These are phyloP conservation scores for Chlorella sp. DNA, from an alignment of 139 green algal genomes.

Conservation along the genomic window DNA sequence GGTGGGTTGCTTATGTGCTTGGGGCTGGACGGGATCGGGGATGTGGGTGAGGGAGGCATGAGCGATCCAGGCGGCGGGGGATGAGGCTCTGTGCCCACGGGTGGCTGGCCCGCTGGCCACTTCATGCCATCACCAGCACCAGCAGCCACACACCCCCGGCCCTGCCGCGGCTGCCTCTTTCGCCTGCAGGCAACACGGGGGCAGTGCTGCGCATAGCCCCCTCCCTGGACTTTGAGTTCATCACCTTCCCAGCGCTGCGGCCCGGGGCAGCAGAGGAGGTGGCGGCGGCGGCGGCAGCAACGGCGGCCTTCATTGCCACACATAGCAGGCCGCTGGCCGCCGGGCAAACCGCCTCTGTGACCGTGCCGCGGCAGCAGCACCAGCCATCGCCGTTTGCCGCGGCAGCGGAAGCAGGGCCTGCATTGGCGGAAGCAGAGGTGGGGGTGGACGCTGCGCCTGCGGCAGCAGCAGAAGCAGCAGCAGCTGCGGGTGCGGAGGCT, in stretches of 20 bases:
- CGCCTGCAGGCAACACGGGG: slow-evolving; percentile 20
- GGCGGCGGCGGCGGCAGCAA: not conserved
- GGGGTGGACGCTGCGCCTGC: not conserved
- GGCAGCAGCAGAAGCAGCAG: not conserved
- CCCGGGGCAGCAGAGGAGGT: not conserved
- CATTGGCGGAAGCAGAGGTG: not conserved
- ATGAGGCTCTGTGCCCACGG: not conserved
- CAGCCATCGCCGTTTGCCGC: not conserved
- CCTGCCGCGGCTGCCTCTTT: not conserved
- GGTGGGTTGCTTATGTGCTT: too few relatives aligned
- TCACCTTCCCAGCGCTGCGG: slow-evolving; percentile 1
- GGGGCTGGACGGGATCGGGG: too few relatives aligned
- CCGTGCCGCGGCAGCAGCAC: not conserved
- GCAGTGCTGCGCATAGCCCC: slow-evolving; percentile 15
- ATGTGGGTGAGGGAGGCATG: too few relatives aligned
- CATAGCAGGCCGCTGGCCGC: not conserved
- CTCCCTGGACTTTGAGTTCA: slow-evolving; percentile 11
- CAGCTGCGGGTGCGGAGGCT: not conserved
- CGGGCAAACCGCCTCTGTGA: not conserved
- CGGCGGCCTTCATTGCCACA: not conserved
- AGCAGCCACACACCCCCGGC: not conserved
- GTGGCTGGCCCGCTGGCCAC: not conserved
- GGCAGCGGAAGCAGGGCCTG: not conserved
- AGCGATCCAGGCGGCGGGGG: too few relatives aligned
- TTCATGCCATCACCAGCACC: not conserved